Evolutionary conservation across 2,329 filamentous ascomycete genomes (phyloP).

Genomic region (Venturia aucupariae): DNA sequence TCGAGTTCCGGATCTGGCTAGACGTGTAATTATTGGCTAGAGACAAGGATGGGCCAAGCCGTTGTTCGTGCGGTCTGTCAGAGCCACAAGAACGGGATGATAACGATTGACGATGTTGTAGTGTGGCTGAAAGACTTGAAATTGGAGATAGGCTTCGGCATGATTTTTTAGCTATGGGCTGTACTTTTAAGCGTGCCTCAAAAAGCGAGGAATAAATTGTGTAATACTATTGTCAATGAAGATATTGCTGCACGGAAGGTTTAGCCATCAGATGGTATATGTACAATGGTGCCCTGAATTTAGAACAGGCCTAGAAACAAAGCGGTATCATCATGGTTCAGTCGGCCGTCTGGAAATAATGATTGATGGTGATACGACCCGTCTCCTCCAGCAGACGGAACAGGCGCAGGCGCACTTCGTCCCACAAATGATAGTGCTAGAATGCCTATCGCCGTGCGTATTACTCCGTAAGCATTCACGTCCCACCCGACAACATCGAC

Average conservation of each 20-base stretch:
- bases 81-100: background rate
- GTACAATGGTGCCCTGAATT: too few species aligned
- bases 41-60: background rate
- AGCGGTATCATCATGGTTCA: background rate
- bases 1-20: background rate
- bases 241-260: background rate
- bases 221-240: background rate
- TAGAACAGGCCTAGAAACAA: too few species aligned
- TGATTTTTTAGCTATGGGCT: background rate
- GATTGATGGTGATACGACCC: background rate
- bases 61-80: background rate
- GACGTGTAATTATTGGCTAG: background rate
- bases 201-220: background rate
- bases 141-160: background rate
- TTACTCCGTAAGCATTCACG: too few species aligned
- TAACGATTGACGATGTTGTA: background rate
- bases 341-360: background rate
- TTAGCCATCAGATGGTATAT: background rate
- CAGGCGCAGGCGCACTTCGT: background rate
- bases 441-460: too few species aligned
- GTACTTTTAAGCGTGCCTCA: background rate
- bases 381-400: background rate
- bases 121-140: background rate
- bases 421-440: slow-evolving; percentile 6
- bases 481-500: too few species aligned